Conservation (phyloP, 1,284 basidiomycete species). For the Leccinum solheimii region DNA sequence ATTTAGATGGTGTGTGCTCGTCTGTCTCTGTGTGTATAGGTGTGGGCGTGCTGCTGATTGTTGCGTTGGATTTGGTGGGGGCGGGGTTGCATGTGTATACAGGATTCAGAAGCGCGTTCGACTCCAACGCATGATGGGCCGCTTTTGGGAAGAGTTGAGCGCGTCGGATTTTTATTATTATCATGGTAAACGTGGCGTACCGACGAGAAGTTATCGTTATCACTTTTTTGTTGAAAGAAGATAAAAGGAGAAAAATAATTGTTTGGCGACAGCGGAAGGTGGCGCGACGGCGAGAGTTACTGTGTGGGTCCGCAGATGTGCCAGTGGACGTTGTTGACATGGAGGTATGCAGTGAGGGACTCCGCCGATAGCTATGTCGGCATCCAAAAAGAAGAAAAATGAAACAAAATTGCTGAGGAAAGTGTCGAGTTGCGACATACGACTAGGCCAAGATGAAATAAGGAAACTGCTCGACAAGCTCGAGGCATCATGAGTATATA, state of each 20-base stretch:
- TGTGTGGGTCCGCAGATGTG: no score
- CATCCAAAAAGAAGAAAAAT: no score
- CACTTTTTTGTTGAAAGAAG: background rate
- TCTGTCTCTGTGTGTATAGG: background rate
- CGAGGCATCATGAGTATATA: no score
- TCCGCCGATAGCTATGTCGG: no score
- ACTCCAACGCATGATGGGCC: background rate
- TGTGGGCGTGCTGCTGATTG: background rate
- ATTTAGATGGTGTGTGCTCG: constrained; percentile 64
- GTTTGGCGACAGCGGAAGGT: background rate
- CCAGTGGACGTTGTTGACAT: no score
- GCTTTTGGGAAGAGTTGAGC: background rate
- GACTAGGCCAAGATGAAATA: no score
- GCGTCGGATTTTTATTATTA: background rate
- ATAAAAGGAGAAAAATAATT: background rate
- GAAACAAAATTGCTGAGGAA: no score
- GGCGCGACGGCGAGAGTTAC: no score
- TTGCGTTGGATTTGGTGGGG: background rate
- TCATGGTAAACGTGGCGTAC: background rate
- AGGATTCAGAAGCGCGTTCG: constrained; percentile 23
- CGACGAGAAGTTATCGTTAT: background rate
- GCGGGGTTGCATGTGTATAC: background rate
- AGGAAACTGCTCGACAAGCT: no score
- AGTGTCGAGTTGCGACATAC: no score
- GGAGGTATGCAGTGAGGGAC: no score